Evolutionary conservation across 2,329 filamentous ascomycete species (phyloP).

Genomic region (Fusarium mexicanum): DNA sequence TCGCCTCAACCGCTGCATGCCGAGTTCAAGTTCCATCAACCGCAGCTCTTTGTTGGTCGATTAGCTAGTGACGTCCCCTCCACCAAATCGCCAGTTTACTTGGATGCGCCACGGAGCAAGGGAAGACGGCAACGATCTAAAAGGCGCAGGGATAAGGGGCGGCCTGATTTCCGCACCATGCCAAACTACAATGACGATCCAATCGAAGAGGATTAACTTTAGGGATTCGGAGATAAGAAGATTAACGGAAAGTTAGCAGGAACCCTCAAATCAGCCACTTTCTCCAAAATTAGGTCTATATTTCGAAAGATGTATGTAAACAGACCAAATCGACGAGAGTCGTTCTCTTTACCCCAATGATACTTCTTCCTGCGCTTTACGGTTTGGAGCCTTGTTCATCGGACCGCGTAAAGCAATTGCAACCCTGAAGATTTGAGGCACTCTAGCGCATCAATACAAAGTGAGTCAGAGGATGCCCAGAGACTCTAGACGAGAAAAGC

Average conservation of each 20-base stretch:
- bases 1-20: slow-evolving; percentile 29
- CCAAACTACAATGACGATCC: slow-evolving; percentile 48
- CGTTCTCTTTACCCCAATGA: not conserved
- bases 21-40: slow-evolving; percentile 45
- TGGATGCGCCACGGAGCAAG: not conserved
- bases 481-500: not conserved
- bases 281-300: not conserved
- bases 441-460: not conserved
- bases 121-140: slow-evolving; percentile 26
- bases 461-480: slow-evolving; percentile 4
- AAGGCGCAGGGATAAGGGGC: slow-evolving; percentile 35
- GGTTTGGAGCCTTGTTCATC: no score
- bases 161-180: slow-evolving; percentile 48
- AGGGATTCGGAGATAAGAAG: slow-evolving; percentile 5
- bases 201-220: slow-evolving; percentile 43
- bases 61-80: slow-evolving; percentile 28
- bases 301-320: not conserved
- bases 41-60: slow-evolving; percentile 47
- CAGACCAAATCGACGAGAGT: not conserved
- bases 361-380: not conserved
- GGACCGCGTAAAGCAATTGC: not conserved
- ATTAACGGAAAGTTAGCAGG: not conserved
- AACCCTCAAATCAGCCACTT: not conserved
- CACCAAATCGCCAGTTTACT: not conserved
- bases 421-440: no score